Evolutionary conservation across 1,139 yeast species (phyloP).

Genomic region (Suhomyces choctaworum): DNA sequence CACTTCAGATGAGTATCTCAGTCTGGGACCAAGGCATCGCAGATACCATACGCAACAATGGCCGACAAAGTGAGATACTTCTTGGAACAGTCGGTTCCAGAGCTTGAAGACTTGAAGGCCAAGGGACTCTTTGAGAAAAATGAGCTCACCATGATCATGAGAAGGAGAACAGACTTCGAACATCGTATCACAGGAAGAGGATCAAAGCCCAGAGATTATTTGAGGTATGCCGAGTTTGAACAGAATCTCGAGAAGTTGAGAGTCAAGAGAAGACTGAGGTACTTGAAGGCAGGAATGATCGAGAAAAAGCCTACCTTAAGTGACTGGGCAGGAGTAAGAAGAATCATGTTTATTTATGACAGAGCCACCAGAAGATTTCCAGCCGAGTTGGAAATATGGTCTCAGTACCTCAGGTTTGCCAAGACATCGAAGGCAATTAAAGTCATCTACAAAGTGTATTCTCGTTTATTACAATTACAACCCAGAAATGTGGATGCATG

Average conservation of each 20-base stretch:
- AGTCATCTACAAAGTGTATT: slow-evolving; percentile 78
- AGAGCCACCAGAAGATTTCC: slow-evolving; percentile 83
- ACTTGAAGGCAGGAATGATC: slow-evolving; percentile 51
- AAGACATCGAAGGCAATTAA: slow-evolving; percentile 73
- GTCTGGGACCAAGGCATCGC: background rate
- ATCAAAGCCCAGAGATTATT: slow-evolving; percentile 72
- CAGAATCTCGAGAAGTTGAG: slow-evolving; percentile 76
- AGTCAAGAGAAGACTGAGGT: slow-evolving; percentile 65
- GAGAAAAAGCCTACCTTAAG: slow-evolving; percentile 64
- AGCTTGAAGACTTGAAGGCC: slow-evolving; percentile 80
- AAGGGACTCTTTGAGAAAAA: slow-evolving; percentile 78
- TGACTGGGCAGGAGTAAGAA: slow-evolving; percentile 84
- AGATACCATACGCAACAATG: slow-evolving; percentile 35
- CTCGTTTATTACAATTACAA: slow-evolving; percentile 77
- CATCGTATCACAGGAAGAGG: slow-evolving; percentile 87
- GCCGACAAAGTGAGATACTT: slow-evolving; percentile 76
- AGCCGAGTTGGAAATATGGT: slow-evolving; percentile 76
- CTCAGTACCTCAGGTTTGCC: slow-evolving; percentile 70
- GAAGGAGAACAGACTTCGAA: slow-evolving; percentile 93
- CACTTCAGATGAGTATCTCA: slow-evolving; percentile 5
- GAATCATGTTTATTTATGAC: slow-evolving; percentile 81
- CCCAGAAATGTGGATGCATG: slow-evolving; percentile 91
- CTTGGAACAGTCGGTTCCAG: slow-evolving; percentile 85
- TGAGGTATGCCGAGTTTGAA: slow-evolving; percentile 82
- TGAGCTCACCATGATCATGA: slow-evolving; percentile 85